Base-by-base conservation (phyloP, 768 basidiomycete genomes). In the Hygrophorus pudorinus region DNA sequence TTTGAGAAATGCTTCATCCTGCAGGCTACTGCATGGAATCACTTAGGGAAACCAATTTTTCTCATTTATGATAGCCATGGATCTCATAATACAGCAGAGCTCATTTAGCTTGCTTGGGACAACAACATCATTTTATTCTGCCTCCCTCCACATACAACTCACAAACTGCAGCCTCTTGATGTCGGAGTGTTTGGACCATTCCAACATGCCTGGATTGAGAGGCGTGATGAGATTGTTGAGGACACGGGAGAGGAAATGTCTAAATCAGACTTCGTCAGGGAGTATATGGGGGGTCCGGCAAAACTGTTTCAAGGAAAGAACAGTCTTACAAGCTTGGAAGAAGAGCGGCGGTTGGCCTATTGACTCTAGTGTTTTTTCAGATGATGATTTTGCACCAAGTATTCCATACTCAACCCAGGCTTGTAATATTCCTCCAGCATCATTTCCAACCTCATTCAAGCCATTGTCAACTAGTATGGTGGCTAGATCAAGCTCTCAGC, bases 141-240 rank as follows among this genome's bases (percentile, higher is more conserved):
- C 42, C 56, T 65, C 16, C 62, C 63, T 3, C 48, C 62, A 9
- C 65, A 67, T 43, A 66, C 62, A 0, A 67, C 62, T 1, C 65
- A 68, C 44, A 40, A 38, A 1, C 47, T 65, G 2, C 65, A 67
- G 46, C 65, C 65, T 4, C 57, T 53, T n/a, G 59, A 67, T 55
- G 61, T 67, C 28, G 57, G 61, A 8, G 49, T 64, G 1, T 68
- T 69, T 50, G 56, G 63, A 1, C 66, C 63, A 0, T 49, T 69
- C 5, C 32, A 56, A 24, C 28, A 37, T 0, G n/a, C 41, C 24
- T 65, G 64, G 64, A 60, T 60, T 41, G 27, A 38, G 38, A 16
- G 18, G 18, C 21, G n/a, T 24, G 38, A 38, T 12, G 38, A 38
- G 50, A 13, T 33, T 53, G 38, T 58, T 65, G 7, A 59, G 38